Base-by-base conservation (phyloP, 352 stramenopile genomes). In the Phytophthora cactorum region DNA sequence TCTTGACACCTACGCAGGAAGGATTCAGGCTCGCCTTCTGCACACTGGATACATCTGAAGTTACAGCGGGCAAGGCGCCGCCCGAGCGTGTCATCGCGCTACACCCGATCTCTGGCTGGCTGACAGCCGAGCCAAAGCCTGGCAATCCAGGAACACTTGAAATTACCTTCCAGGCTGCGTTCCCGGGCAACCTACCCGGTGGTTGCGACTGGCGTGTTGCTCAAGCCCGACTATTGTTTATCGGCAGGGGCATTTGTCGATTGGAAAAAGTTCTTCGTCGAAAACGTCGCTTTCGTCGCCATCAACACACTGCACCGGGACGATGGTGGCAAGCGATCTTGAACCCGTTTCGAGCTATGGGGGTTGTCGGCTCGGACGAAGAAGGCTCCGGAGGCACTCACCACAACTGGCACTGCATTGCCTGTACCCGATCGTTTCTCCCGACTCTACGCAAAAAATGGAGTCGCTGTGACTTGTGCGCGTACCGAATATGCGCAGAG, bases 401-500 rank as follows among this genome's bases (percentile, higher is more conserved):
- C 46, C 57, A 61, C 36, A 81, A 81, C 49, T 78, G 73, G 73
- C 66, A 78, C 36, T 81, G 73, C 39, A 78, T 81, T 56, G 69
- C 66, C 22, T 81, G 73, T 46, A 81, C 73, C 6, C 61, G 56
- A 22, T 60, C 68, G 14, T 70, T 81, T 25, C 17, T 75, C 3
- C 61, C 66, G 1, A 61, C 68, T 43, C 22, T 73, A 11, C 45
- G 50, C 11, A 74, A 72, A 39, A 58, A 27, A 3, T 77, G 73
- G 69, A 66, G 46, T 44, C 73, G 73, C 22, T 81, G 73, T 63
- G 73, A 81, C 34, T 65, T 81, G 57, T 81, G 73, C 47, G 73
- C 73, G 8, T 81, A 81, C 58, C 56, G 69, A 55, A 70, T 81
- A 12, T 81, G 73, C 43, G 54, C 60, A 27, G 61, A 72, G 34